Percentiles rank a stretch among this genome's conserved stretches.
These are phyloP conservation scores for Thecamonas trahens DNA, from an alignment of 78 protist genomes.

Conservation along the genomic window DNA sequence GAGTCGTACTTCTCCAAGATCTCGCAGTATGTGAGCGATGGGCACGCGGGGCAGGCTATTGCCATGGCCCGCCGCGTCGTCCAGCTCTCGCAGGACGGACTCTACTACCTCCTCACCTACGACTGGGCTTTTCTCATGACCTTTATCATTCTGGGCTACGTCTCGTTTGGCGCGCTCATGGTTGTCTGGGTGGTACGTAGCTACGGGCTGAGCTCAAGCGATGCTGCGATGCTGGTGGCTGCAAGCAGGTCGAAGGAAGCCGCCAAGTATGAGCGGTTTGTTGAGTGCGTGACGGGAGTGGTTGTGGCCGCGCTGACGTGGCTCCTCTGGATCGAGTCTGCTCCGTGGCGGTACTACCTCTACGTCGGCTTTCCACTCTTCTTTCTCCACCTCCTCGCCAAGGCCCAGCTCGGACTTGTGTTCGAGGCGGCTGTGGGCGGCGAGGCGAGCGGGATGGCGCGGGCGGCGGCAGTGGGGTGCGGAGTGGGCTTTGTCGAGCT, in stretches of 20 bases:
- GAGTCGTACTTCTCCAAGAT: neutral
- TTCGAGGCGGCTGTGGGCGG: too few relatives aligned
- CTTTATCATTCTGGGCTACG: slow-evolving; percentile 52
- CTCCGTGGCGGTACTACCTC: neutral
- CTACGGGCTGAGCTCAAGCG: too few relatives aligned
- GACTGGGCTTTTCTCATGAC: slow-evolving; percentile 62
- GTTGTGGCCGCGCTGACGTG: neutral
- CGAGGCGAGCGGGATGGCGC: too few relatives aligned
- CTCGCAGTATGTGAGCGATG: too few relatives aligned
- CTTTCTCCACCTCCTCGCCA: too few relatives aligned
- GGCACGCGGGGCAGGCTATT: slow-evolving; percentile 46
- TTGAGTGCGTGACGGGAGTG: too few relatives aligned
- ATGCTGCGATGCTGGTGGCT: too few relatives aligned
- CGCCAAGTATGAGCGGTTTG: too few relatives aligned
- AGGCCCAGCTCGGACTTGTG: too few relatives aligned
- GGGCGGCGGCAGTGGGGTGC: neutral
- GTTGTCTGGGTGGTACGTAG: too few relatives aligned
- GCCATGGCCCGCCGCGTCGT: slow-evolving; percentile 20
- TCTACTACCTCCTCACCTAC: slow-evolving; percentile 63
- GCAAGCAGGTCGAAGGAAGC: too few relatives aligned
- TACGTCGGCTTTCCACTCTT: neutral
- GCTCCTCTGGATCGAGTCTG: neutral
- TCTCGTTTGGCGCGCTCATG: too few relatives aligned
- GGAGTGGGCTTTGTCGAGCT: slow-evolving; percentile 34
- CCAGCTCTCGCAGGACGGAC: slow-evolving; percentile 34